Percentiles rank a stretch among this genome's conserved stretches.
Evolutionary conservation across 2,329 filamentous ascomycete species (phyloP).

Genomic region (Fusarium euwallaceae): DNA sequence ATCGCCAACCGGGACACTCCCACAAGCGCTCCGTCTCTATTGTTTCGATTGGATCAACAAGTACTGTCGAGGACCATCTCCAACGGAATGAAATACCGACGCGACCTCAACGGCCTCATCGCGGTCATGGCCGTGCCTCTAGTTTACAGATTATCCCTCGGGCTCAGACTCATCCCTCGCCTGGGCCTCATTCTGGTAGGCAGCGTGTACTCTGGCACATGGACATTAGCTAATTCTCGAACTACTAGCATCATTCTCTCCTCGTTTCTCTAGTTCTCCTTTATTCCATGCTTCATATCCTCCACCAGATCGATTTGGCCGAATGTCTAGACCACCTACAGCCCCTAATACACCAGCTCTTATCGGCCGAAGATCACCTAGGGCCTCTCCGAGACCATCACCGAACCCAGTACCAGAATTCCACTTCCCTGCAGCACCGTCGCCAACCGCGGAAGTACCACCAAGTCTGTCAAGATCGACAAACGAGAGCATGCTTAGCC

Average conservation of each 20-base stretch:
- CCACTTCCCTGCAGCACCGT: constrained; percentile 65
- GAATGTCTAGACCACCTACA: constrained; percentile 58
- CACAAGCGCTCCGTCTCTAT: constrained; percentile 87
- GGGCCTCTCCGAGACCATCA: constrained; percentile 56
- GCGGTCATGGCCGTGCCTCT: constrained; percentile 81
- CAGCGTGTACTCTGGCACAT: not conserved
- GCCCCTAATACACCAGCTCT: constrained; percentile 60
- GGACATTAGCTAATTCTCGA: constrained; percentile 26
- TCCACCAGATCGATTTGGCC: constrained; percentile 62
- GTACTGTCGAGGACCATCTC: constrained; percentile 61
- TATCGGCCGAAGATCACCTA: constrained; percentile 55
- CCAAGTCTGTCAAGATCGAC: constrained; percentile 47
- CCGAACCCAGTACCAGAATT: constrained; percentile 67
- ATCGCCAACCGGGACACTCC: constrained; percentile 61
- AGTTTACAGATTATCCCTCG: constrained; percentile 78
- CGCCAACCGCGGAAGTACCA: constrained; percentile 54
- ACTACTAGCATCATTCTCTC: constrained; percentile 54
- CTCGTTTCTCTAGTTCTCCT: constrained; percentile 63
- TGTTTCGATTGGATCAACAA: constrained; percentile 77
- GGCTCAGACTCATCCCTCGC: constrained; percentile 59
- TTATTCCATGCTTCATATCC: constrained; percentile 69
- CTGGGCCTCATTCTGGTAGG: constrained; percentile 57
- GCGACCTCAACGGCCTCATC: constrained; percentile 64
- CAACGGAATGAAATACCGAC: constrained; percentile 57
- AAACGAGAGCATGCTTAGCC: constrained; percentile 58